A percentile compares a stretch with the other conserved stretches of the same genome.
Evolutionary conservation across 768 basidiomycete species (phyloP).

Genomic region (Mycena olivaceomarginata): DNA sequence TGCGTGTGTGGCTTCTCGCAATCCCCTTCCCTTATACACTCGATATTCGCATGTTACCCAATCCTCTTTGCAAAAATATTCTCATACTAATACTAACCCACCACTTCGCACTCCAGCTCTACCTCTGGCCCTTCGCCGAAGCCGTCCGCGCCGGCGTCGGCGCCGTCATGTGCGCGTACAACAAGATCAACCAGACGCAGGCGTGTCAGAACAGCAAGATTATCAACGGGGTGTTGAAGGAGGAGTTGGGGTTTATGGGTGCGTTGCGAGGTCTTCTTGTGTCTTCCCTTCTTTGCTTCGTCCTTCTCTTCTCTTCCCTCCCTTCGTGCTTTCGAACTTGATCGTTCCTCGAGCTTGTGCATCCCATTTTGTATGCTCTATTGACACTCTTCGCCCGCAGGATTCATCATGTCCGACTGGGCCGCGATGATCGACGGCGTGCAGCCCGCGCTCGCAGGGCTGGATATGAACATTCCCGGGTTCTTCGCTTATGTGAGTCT

Average conservation of each 20-base stretch:
- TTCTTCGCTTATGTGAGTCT: conserved; percentile 56
- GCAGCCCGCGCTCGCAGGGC: conserved; percentile 43
- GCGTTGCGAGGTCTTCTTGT: neutral
- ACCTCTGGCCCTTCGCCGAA: conserved; percentile 52
- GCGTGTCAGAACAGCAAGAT: conserved; percentile 66
- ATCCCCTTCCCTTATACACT: too few relatives aligned
- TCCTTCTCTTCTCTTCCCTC: too few relatives aligned
- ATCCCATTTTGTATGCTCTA: neutral
- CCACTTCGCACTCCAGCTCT: conserved; percentile 48
- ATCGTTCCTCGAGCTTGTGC: too few relatives aligned
- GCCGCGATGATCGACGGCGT: conserved; percentile 57
- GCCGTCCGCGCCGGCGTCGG: conserved; percentile 56
- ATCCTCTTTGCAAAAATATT: too few relatives aligned
- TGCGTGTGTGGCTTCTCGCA: conserved; percentile 30
- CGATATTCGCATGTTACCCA: too few relatives aligned
- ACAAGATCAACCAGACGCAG: conserved; percentile 56
- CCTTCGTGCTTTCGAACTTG: too few relatives aligned
- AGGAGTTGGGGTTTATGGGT: conserved; percentile 70
- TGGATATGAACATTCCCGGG: conserved; percentile 50
- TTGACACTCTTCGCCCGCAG: neutral
- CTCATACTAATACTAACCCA: too few relatives aligned
- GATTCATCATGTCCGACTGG: conserved; percentile 64
- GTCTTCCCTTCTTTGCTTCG: too few relatives aligned
- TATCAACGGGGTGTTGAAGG: conserved; percentile 66
- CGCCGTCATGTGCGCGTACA: conserved; percentile 53